A percentile compares a stretch with the other conserved stretches of the same genome.
phyloP scores from a whole-genome alignment of 257 asterid species.

The Salvia rosmarinus region DNA sequence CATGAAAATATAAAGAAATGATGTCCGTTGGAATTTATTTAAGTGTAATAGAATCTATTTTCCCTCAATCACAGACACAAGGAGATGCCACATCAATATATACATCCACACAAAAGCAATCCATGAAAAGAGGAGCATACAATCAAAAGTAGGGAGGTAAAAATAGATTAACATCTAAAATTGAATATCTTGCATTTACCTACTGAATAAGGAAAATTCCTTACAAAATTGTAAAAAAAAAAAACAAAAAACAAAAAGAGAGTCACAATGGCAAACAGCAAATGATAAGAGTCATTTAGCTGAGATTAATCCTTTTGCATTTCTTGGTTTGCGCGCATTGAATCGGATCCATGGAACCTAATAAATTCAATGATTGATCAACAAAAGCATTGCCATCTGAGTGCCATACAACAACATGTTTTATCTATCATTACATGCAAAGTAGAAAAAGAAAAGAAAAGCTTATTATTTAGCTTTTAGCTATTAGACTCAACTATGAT shows the following conservation, averaged over 20 bases:
- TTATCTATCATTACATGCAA: constrained; percentile 44
- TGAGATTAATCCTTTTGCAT: constrained; percentile 54
- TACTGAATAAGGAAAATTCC: constrained; percentile 20
- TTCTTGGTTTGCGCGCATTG: constrained; percentile 61
- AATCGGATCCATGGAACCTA: constrained; percentile 53
- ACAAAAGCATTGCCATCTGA: constrained; percentile 47
- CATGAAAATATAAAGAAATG: constrained; percentile 24
- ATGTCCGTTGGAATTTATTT: constrained; percentile 32
- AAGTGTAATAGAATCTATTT: constrained; percentile 45
- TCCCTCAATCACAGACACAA: constrained; percentile 38
- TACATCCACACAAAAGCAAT: constrained; percentile 40
- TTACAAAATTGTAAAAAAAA: constrained; percentile 23
- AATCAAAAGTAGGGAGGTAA: constrained; percentile 22
- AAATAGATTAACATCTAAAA: not conserved
- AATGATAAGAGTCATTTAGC: constrained; percentile 65
- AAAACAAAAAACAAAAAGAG: constrained; percentile 34
- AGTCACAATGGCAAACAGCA: constrained; percentile 74
- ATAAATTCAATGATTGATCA: constrained; percentile 72
- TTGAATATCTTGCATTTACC: not conserved
- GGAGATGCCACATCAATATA: constrained; percentile 35
- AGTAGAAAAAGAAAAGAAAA: constrained; percentile 18
- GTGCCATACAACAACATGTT: constrained; percentile 42
- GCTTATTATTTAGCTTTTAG: not conserved
- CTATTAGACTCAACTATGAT: no score
- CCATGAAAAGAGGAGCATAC: constrained; percentile 35